Evolutionary conservation across 2,329 filamentous ascomycete genomes (phyloP).

Genomic region (Colletotrichum godetiae): DNA sequence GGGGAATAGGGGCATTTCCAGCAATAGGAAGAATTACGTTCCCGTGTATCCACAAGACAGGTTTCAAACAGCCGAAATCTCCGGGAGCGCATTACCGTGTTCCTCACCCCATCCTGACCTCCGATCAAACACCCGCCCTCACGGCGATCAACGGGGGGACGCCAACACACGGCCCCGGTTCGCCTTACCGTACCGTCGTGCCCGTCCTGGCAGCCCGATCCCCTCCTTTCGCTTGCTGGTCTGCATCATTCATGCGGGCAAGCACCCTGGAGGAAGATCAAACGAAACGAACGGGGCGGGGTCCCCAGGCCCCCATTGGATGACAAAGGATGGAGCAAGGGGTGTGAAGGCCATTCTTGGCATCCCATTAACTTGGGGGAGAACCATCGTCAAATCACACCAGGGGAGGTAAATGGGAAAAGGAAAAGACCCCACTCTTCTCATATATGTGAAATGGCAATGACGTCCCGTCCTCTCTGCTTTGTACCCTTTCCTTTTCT

Average conservation of each 20-base stretch:
- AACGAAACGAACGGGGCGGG: constrained; percentile 11
- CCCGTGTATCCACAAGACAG: too few species aligned
- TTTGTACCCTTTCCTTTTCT: neutral
- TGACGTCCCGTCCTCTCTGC: constrained; percentile 6
- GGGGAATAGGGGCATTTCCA: neutral
- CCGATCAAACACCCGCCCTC: constrained; percentile 28
- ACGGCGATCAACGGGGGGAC: neutral
- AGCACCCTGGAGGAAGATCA: constrained; percentile 28
- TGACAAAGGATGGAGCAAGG: neutral
- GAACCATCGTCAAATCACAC: neutral
- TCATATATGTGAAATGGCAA: constrained; percentile 22
- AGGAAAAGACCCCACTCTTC: constrained; percentile 1
- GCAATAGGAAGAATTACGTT: neutral
- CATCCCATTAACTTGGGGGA: neutral
- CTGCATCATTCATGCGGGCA: constrained; percentile 26
- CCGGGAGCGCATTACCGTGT: too few species aligned
- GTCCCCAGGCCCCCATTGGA: neutral
- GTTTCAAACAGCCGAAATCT: neutral
- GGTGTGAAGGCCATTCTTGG: neutral
- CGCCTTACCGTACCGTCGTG: constrained; percentile 4
- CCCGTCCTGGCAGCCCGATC: neutral
- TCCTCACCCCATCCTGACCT: constrained; percentile 1
- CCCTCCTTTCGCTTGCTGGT: constrained; percentile 9
- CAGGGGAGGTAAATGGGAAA: neutral
- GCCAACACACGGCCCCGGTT: neutral